Conservation (phyloP, 257 asterid species). For the Petrea volubilis region DNA sequence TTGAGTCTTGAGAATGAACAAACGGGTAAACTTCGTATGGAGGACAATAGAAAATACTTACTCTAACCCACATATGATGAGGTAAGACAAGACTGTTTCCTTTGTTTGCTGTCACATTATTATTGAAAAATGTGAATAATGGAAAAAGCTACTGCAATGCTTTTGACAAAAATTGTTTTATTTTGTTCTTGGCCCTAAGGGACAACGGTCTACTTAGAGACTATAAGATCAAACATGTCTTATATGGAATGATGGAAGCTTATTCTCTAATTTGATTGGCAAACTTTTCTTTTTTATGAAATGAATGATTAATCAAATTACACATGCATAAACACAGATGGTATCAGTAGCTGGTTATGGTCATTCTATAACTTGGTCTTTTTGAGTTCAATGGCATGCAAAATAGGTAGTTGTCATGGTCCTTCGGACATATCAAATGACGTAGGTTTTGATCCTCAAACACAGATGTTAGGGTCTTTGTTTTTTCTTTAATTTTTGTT, state of each 20-base stretch:
- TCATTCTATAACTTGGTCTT: not conserved
- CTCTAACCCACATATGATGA: not conserved
- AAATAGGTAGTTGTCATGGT: not conserved
- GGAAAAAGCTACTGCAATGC: not conserved
- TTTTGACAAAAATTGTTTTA: not conserved
- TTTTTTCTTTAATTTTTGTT: not conserved
- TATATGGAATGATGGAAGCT: not conserved
- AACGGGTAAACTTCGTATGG: not conserved
- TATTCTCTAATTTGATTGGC: not conserved
- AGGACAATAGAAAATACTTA: not conserved
- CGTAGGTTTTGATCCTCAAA: too few species aligned
- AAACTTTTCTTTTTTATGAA: too few species aligned
- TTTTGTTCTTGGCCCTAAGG: not conserved
- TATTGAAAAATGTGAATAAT: not conserved
- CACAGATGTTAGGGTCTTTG: too few species aligned
- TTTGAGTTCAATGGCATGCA: not conserved
- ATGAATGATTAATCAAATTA: not conserved
- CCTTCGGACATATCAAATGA: not conserved
- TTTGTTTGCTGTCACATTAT: not conserved
- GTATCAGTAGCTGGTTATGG: slow-evolving; percentile 3
- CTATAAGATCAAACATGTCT: not conserved
- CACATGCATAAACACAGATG: too few species aligned
- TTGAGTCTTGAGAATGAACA: not conserved
- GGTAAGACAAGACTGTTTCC: not conserved
- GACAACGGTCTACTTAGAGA: not conserved